Conservation (phyloP, 192 early-diverging fungal genomes). For the Rhizoclosmatium globosum region DNA sequence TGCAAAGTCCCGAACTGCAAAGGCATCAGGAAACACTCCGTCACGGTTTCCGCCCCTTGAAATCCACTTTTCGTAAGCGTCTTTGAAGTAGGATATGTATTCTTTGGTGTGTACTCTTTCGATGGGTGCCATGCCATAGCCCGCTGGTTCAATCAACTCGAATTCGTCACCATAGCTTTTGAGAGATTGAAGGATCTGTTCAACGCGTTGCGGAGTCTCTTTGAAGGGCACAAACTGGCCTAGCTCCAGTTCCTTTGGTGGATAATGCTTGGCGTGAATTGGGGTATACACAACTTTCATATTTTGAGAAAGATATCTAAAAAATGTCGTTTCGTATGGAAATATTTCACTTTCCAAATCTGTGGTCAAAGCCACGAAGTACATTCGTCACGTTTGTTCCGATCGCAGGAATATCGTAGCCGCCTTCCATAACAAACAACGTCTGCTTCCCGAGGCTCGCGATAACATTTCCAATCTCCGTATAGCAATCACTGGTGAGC, state of each 20-base stretch:
- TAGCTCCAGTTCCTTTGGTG: constrained; percentile 38
- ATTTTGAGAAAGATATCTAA: too few relatives aligned
- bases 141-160: constrained; percentile 26
- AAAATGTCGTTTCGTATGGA: too few relatives aligned
- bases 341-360: background rate
- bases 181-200: constrained; percentile 31
- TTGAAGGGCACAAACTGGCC: constrained; percentile 43
- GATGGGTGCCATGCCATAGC: constrained; percentile 66
- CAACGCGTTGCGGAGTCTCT: constrained; percentile 42
- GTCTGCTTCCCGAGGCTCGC: constrained; percentile 20
- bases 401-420: constrained; percentile 33
- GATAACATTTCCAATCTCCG: constrained; percentile 38
- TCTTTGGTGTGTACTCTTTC: constrained; percentile 63
- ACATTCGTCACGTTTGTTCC: constrained; percentile 44
- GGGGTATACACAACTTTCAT: constrained; percentile 4
- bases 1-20: constrained; percentile 50
- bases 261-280: constrained; percentile 26
- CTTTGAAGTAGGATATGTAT: constrained; percentile 66
- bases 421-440: constrained; percentile 55
- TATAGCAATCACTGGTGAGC: constrained; percentile 41
- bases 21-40: constrained; percentile 62
- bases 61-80: constrained; percentile 58
- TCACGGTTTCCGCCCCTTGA: constrained; percentile 59
- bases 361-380: constrained; percentile 32
- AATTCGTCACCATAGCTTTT: background rate